Evolutionary conservation across 75 land plant species (phyloP), one percentile per base, ranked within the genome.

Genomic region (Pseudotsuga menziesii): DNA sequence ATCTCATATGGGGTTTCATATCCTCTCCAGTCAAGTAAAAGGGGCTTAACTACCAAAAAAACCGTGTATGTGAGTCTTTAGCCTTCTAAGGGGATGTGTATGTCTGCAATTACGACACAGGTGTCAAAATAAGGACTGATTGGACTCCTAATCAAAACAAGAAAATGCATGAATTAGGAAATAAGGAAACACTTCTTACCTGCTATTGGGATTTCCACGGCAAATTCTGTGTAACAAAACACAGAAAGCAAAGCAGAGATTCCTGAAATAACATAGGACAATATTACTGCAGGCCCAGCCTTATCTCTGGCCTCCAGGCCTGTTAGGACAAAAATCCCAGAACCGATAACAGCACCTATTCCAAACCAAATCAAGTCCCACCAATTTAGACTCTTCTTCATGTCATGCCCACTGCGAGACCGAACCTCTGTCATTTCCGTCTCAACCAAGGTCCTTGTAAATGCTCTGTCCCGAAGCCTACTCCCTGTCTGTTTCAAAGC

Each of bases 221-320:
- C 89, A 59, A 92, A 92, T 71, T 95, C 93, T 4, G 98, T 91
- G 86, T 95, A 95, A 83, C 98, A 95, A 75, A 95, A 82, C 78
- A 92, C 98, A 39, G 93, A 84, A 15, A 95, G 85, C 84, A 92
- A 72, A 58, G 95, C 95, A 48, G 95, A 80, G 32, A 91, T 8
- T 35, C 98, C 98, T 5, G 98, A 90, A 54, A 91, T 75, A 39
- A 80, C 78, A 74, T 79, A 95, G 44, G 91, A 91, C 32, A 95
- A 12, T 6, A 90, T 67, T 35, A 90, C 83, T 25, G 97, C 92
- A 6, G 93, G 95, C 22, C 95, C 93, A 14, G 93, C 82, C 6
- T 27, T 57, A 1, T 77, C 20, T 2, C 71, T 56, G 0, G 91
- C 87, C 52, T 85, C 90, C 55, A 64, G 75, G n/a, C 98, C 98